Evolutionary conservation across 176 grass and related monocot species (phyloP), one percentile per base, ranked within the genome.

Genomic region (Zea mays): DNA sequence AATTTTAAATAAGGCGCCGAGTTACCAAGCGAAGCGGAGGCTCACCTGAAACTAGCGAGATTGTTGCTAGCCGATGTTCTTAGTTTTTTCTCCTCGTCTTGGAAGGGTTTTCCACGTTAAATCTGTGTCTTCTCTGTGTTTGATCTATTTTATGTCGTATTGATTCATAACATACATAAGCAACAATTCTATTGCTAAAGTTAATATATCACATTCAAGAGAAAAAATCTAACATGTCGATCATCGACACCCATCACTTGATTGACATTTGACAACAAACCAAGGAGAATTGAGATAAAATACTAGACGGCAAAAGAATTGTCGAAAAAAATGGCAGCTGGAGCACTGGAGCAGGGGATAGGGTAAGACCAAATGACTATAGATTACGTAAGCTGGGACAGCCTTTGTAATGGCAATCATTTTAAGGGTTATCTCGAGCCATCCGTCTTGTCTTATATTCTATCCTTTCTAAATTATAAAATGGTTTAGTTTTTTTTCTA

Each of bases 121-220:
- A 27, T 27, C 27, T 27, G 27, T 27, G 27, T 27, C 27, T 27
- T 27, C 27, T 27, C 27, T n/a, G n/a, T n/a, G n/a, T n/a, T n/a
- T n/a, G n/a, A n/a, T n/a, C n/a, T n/a, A n/a, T n/a, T n/a, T n/a
- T n/a, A n/a, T n/a, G n/a, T n/a, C n/a, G n/a, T n/a, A n/a, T n/a
- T n/a, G n/a, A n/a, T n/a, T n/a, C 44, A 60, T 42, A n/a, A 8
- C 19, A 7, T 34, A 34, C 19, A 13, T 6, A 74, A 43, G 6
- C 50, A 21, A 73, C 37, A 11, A 4, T 48, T 74, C 69, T 34
- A 65, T 37, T 65, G 12, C 58, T 73, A 47, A 60, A 79, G 46
- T 27, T 20, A 44, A 69, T 9, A 69, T 48, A 41, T 67, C 39
- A 19, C 65, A 7, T 10, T 45, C 65, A 11, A 12, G 10, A 21